Percentiles rank a stretch among this genome's conserved stretches.
phyloP scores from a whole-genome alignment of 768 basidiomycete species.

The Suillus bovinus region DNA sequence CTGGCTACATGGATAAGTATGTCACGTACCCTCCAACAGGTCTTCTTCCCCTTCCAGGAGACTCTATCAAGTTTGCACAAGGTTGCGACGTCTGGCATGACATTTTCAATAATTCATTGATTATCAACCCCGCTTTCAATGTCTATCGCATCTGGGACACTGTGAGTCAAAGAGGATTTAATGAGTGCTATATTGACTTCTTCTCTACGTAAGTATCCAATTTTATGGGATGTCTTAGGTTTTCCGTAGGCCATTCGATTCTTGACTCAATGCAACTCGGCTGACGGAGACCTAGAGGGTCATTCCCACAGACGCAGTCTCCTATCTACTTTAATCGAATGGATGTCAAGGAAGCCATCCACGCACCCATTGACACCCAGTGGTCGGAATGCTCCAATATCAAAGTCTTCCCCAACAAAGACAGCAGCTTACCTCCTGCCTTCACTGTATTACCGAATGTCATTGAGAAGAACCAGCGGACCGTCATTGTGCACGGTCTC shows the following conservation, averaged over 20 bases:
- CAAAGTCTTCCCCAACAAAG: constrained; percentile 62
- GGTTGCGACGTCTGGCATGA: constrained; percentile 70
- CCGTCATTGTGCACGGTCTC: constrained; percentile 70
- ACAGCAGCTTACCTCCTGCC: constrained; percentile 59
- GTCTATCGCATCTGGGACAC: constrained; percentile 79
- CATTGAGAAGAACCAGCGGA: constrained; percentile 71
- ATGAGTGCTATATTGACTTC: constrained; percentile 3
- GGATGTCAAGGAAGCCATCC: constrained; percentile 67
- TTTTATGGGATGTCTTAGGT: constrained; percentile 78
- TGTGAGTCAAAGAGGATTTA: constrained; percentile 24
- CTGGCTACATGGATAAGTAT: constrained; percentile 59
- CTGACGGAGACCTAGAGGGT: constrained; percentile 41
- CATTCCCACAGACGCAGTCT: constrained; percentile 53
- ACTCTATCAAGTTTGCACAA: constrained; percentile 40
- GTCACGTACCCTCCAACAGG: constrained; percentile 69
- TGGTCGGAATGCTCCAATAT: constrained; percentile 67
- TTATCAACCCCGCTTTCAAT: constrained; percentile 74
- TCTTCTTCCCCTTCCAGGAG: constrained; percentile 65
- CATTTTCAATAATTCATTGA: constrained; percentile 62
- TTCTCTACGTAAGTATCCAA: constrained; percentile 44
- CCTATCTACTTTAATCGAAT: constrained; percentile 70
- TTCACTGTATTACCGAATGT: constrained; percentile 70
- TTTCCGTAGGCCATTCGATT: constrained; percentile 54
- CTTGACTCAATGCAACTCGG: not conserved
- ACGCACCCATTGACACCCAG: constrained; percentile 58